Base-by-base conservation (phyloP, 768 basidiomycete species). In the Calocybe cyanea region DNA sequence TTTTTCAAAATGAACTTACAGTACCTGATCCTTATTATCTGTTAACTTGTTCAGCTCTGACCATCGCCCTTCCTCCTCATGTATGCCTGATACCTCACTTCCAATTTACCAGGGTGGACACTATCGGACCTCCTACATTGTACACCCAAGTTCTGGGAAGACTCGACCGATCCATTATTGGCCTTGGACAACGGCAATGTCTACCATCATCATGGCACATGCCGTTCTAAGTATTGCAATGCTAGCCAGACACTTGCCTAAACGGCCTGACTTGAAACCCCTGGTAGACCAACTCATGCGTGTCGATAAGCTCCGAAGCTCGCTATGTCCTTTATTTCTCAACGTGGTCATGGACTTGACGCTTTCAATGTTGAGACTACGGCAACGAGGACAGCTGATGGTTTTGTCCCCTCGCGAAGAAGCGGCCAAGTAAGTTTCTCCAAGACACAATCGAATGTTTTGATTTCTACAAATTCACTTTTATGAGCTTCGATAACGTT, bases 331-430 rank as follows among this genome's bases (percentile, higher is more conserved):
- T 78, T 34, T 80, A 73, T 50, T 69, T 78, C 38, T 60, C 79
- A 34, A 72, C 75, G n/a, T n/a, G n/a, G n/a, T n/a, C n/a, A n/a
- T n/a, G n/a, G n/a, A n/a, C n/a, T n/a, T n/a, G n/a, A n/a, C 37
- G 73, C 78, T 1, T 72, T 76, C 52, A 78, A 82, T 52, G 70
- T 81, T 7, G 79, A 81, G 57, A 82, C 81, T 5, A 82, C 78
- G 11, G 81, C 78, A 10, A 78, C 73, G 0, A 69, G 67, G 46
- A 74, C 70, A 1, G 40, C 62, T 2, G 62, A 72, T 46, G 80
- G 79, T 2, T 81, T 74, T 48, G 65, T 78, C 35, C 70, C 78
- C 78, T 28, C 62, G 73, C 30, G 74, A 78, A 51, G 77, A 79
- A 58, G 80, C 78, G 23, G 71, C 76, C 37, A 82, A 82, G 79